Evolutionary conservation across 2,329 filamentous ascomycete species (phyloP), one percentile per base, ranked within the genome.

Genomic region (Didymellaceae sp.): DNA sequence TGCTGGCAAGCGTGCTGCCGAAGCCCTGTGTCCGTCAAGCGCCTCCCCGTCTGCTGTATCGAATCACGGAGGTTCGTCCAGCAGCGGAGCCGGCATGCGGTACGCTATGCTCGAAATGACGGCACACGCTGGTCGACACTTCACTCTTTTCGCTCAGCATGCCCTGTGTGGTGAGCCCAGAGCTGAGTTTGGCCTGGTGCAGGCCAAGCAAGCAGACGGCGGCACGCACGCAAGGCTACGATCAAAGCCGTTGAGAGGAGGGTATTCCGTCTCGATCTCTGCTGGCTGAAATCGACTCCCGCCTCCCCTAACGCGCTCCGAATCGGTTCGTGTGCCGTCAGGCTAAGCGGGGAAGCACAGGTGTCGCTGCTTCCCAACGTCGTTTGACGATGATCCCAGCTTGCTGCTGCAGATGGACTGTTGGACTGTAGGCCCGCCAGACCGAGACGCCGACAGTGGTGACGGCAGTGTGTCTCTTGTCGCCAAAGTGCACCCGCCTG

Each of bases 211-310:
- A 61, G 34, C 33, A 64, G 62, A 44, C 50, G 52, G 58, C 58
- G 61, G 54, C 56, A 71, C 68, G 65, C 65, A 68, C 59, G 64
- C 51, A 68, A 67, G 58, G 62, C 63, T 52, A 65, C 52, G 62
- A 52, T 50, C 46, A 53, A 38, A 43, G 48, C 48, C 48, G 48
- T 52, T 52, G 38, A 47, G 31, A 37, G 17, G 41, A 35, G 37
- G n/a, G 35, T 41, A 7, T 28, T 35, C 37, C 37, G 45, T 41
- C 26, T 48, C 45, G 45, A 48, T 41, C 37, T 41, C 30, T 47
- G 30, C 37, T 47, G 44, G 45, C 45, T 40, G 30, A 31, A 46
- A 39, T 45, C 42, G 33, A 17, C 42, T 45, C 35, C 42, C 41
- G 48, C 28, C 41, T 51, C 41, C 47, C 47, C 47, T 41, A 51